Conservation (phyloP, 495 filamentous ascomycete genomes). For the Penicillium waksmanii region DNA sequence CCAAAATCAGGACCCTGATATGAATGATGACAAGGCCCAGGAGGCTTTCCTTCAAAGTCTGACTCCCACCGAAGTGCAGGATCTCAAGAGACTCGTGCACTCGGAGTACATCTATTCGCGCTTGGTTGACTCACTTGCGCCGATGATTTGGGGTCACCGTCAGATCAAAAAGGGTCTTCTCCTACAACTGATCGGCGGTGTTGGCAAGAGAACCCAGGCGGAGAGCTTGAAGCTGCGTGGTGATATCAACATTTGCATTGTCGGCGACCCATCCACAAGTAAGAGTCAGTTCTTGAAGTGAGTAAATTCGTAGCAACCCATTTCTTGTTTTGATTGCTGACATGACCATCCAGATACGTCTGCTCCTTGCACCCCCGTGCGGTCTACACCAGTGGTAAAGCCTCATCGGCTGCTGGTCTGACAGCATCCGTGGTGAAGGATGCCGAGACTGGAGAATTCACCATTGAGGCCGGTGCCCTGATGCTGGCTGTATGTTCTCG, state of each 20-base stretch:
- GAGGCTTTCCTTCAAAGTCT: conserved; percentile 84
- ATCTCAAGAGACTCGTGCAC: conserved; percentile 90
- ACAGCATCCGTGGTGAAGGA: conserved; percentile 98
- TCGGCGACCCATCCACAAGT: conserved; percentile 96
- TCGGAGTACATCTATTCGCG: conserved; percentile 92
- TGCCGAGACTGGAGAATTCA: conserved; percentile 97
- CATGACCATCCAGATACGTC: conserved; percentile 63
- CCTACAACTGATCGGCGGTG: conserved; percentile 89
- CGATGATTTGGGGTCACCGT: conserved; percentile 95
- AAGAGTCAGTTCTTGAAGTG: conserved; percentile 97
- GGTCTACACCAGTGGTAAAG: conserved; percentile 98
- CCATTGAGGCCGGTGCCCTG: conserved; percentile 95
- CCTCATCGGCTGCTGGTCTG: conserved; percentile 95
- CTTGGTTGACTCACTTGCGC: conserved; percentile 93
- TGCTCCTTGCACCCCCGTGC: conserved; percentile 93
- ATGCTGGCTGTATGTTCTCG: conserved; percentile 83
- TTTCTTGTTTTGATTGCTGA: conserved; percentile 9
- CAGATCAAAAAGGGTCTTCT: conserved; percentile 97
- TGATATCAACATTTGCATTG: conserved; percentile 98
- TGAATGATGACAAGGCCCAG: conserved; percentile 81
- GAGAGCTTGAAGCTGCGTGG: conserved; percentile 94
- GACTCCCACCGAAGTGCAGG: conserved; percentile 82
- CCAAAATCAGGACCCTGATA: conserved; percentile 66
- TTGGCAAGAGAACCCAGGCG: conserved; percentile 77
- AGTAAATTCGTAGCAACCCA: conserved; percentile 18